phyloP scores from a whole-genome alignment of 108 stramenopile species.

The Cyclotella atomus region DNA sequence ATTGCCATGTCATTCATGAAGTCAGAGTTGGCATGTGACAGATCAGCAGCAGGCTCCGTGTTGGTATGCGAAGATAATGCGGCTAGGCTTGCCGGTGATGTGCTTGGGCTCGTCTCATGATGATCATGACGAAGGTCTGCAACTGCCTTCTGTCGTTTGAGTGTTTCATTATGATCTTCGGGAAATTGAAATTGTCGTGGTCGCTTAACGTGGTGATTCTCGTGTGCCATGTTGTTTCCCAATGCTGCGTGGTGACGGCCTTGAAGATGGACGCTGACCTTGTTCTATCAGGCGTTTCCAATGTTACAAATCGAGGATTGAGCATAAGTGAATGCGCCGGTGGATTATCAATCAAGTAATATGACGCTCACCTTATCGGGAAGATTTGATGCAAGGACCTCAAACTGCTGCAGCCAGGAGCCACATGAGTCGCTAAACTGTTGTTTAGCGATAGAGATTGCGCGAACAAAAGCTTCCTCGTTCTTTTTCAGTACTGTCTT shows the following conservation, averaged over 20 bases:
- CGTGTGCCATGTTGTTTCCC: too few relatives aligned
- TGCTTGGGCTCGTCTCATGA: neutral
- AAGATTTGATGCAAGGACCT: constrained; percentile 8
- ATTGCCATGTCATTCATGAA: constrained; percentile 10
- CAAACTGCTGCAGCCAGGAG: constrained; percentile 19
- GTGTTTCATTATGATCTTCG: neutral
- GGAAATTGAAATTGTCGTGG: too few relatives aligned
- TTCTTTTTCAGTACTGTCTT: constrained; percentile 27
- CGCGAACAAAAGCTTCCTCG: constrained; percentile 31
- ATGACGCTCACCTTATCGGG: too few relatives aligned
- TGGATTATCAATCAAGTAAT: too few relatives aligned
- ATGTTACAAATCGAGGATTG: too few relatives aligned
- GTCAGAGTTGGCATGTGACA: neutral
- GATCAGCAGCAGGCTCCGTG: neutral
- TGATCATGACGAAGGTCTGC: neutral
- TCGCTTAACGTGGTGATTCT: too few relatives aligned
- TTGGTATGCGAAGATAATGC: neutral
- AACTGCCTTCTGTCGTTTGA: neutral
- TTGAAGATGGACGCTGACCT: too few relatives aligned
- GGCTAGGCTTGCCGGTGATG: neutral
- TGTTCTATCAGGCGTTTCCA: too few relatives aligned
- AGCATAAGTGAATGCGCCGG: too few relatives aligned
- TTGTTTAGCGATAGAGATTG: constrained; percentile 21
- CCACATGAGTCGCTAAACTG: constrained; percentile 22
- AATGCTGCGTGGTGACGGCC: too few relatives aligned